A percentile compares a stretch with the other conserved stretches of the same genome.
phyloP scores from a whole-genome alignment of 805 yeast genomes.

The Hagleromyces aurorensis region DNA sequence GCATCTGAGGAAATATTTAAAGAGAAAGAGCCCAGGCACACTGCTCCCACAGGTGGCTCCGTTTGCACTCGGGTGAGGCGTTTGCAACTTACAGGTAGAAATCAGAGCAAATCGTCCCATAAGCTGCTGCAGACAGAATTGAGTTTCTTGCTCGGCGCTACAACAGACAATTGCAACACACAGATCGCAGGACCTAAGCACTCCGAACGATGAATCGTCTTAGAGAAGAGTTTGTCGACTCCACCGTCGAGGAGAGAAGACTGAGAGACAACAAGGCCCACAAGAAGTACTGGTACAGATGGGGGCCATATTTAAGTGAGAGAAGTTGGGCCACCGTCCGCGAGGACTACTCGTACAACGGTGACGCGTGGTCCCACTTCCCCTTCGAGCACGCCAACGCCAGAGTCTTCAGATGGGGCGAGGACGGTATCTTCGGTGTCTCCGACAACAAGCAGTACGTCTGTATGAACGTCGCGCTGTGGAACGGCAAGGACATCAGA shows the following conservation, averaged over 20 bases:
- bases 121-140: too few relatives aligned
- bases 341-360: constrained; percentile 78
- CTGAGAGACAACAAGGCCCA: constrained; percentile 29
- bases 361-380: constrained; percentile 87
- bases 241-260: constrained; percentile 32
- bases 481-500: constrained; percentile 85
- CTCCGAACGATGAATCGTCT: constrained; percentile 20
- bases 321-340: constrained; percentile 82
- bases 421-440: constrained; percentile 88
- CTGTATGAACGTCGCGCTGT: constrained; percentile 73
- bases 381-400: constrained; percentile 79
- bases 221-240: constrained; percentile 16
- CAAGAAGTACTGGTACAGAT: constrained; percentile 63
- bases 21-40: too few relatives aligned
- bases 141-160: too few relatives aligned
- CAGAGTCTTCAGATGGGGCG: constrained; percentile 89
- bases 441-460: constrained; percentile 74
- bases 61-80: too few relatives aligned
- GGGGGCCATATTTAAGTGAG: constrained; percentile 90
- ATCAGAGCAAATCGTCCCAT: too few relatives aligned
- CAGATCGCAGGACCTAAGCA: too few relatives aligned
- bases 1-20: too few relatives aligned
- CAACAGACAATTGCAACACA: too few relatives aligned
- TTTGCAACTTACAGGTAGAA: too few relatives aligned
- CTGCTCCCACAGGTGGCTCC: too few relatives aligned